These are phyloP conservation scores for Arthrobotrys iridis DNA, from an alignment of 2,329 filamentous ascomycete species.

Conservation along the genomic window DNA sequence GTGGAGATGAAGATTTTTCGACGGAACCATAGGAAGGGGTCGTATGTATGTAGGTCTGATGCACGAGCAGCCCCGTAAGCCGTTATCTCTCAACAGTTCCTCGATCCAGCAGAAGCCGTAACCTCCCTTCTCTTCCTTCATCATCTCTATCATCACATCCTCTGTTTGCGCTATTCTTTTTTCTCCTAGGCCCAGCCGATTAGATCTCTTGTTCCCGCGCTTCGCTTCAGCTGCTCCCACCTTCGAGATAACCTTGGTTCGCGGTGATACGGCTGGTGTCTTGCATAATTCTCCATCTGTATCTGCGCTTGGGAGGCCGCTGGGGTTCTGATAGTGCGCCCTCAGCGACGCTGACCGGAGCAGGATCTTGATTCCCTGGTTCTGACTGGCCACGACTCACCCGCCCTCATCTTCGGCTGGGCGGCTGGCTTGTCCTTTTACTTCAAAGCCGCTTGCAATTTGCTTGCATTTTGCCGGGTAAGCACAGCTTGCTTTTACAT, in stretches of 20 bases:
- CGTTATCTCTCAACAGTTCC: slow-evolving; percentile 53
- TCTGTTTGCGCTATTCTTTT: slow-evolving; percentile 32
- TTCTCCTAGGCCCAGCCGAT: slow-evolving; percentile 42
- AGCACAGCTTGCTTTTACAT: slow-evolving; percentile 9
- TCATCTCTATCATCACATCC: slow-evolving; percentile 36
- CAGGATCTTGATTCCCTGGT: slow-evolving; percentile 23
- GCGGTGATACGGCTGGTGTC: slow-evolving; percentile 37
- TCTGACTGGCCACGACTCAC: slow-evolving; percentile 42
- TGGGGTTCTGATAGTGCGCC: slow-evolving; percentile 8
- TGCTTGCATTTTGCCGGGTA: slow-evolving; percentile 52
- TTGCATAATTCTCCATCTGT: slow-evolving; percentile 25
- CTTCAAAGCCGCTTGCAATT: slow-evolving; percentile 24
- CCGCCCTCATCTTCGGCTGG: slow-evolving; percentile 41
- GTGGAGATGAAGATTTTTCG: slow-evolving; percentile 50
- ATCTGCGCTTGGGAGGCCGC: slow-evolving; percentile 33
- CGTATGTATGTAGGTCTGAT: slow-evolving; percentile 40
- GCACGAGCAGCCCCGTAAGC: slow-evolving; percentile 32
- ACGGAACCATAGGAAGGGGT: slow-evolving; percentile 40
- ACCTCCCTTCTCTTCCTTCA: slow-evolving; percentile 27
- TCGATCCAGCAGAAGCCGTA: slow-evolving; percentile 46
- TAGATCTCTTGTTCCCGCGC: slow-evolving; percentile 30
- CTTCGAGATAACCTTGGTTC: slow-evolving; percentile 39
- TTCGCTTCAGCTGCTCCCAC: slow-evolving; percentile 21
- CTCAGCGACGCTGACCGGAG: slow-evolving; percentile 42
- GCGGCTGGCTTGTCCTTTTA: slow-evolving; percentile 42